Base-by-base conservation (phyloP, 140 eudicot species). In the Anethum foeniculum region DNA sequence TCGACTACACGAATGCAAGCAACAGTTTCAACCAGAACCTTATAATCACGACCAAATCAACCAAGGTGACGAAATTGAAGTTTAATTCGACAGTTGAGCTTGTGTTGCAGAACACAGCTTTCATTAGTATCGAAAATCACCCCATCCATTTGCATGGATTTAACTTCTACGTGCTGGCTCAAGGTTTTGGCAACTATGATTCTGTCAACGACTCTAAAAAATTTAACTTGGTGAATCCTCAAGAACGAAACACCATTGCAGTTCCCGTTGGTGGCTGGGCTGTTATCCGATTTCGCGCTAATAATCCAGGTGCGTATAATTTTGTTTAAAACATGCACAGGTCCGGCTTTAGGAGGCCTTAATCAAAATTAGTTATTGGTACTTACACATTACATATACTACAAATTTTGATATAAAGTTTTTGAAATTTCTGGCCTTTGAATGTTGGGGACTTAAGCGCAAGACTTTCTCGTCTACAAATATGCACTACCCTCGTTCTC, bases 241-340 rank as follows among this genome's bases (percentile, higher is more conserved):
- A 85, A 52, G 87, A 86, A 65, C 78, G 94, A 64, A 90, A 90
- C 80, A 88, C 94, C 19, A 65, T 90, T 54, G 91, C 82, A 8
- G 89, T 88, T 28, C 89, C 94, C 6, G 89, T 86, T 32, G 91
- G 91, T 1, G 94, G 94, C 28, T 90, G 94, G 94, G 94, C 89
- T 9, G 91, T 79, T 75, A 80, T 90, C 47, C 77, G 94, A 82
- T 90, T 90, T 58, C 64, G 86, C 5, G 94, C 94, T 62, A 82
- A 82, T 49, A 88, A 88, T 74, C 89, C 89, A 79, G 89, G 88
- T 81, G 54, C 13, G 49, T 32, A 30, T 27, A 32, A 69, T 69
- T 34, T 69, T 64, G 34, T 54, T 54, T 54, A 18, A 51, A 49
- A 49, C 54, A 49, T 44, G 13, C 48, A 44, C 48, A 39, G 43